phyloP scores from a whole-genome alignment of 1,139 yeast species.

The Candida freyschussii region DNA sequence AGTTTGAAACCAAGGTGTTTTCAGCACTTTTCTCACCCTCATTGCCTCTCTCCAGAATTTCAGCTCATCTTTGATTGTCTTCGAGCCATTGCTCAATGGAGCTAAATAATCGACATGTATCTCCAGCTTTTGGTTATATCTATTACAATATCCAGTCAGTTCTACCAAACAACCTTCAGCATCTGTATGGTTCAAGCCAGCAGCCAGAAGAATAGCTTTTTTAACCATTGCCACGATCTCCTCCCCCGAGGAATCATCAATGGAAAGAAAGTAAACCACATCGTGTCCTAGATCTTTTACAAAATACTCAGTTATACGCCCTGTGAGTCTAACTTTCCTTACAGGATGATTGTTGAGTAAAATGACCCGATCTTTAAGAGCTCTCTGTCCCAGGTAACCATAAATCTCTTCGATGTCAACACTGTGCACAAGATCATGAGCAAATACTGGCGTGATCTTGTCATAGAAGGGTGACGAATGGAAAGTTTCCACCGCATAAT shows the following conservation, averaged over 20 bases:
- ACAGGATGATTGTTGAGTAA: slow-evolving; percentile 37
- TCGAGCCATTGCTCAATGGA: slow-evolving; percentile 25
- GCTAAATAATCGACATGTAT: slow-evolving; percentile 27
- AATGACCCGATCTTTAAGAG: slow-evolving; percentile 18
- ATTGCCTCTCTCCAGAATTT: slow-evolving; percentile 34
- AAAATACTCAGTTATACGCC: slow-evolving; percentile 28
- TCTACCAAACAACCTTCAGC: slow-evolving; percentile 15
- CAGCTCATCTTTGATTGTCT: slow-evolving; percentile 26
- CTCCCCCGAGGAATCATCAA: slow-evolving; percentile 32
- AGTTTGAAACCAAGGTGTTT: slow-evolving; percentile 28
- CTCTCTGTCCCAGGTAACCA: slow-evolving; percentile 21
- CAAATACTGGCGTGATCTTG: slow-evolving; percentile 29
- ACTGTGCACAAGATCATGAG: slow-evolving; percentile 28
- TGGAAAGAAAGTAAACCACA: slow-evolving; percentile 16
- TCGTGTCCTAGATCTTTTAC: slow-evolving; percentile 12
- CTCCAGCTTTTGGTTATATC: slow-evolving; percentile 21
- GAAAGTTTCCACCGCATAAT: slow-evolving; percentile 34
- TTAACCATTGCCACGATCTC: slow-evolving; percentile 18
- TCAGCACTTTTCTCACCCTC: slow-evolving; percentile 24
- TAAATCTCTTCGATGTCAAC: slow-evolving; percentile 26
- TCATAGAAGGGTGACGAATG: slow-evolving; percentile 31
- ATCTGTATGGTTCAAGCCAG: slow-evolving; percentile 8
- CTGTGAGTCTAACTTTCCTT: slow-evolving; percentile 28
- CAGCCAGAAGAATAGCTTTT: slow-evolving; percentile 10
- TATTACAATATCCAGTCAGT: slow-evolving; percentile 14